phyloP scores from a whole-genome alignment of 2,329 filamentous ascomycete genomes.

The Orbilia brochopaga region DNA sequence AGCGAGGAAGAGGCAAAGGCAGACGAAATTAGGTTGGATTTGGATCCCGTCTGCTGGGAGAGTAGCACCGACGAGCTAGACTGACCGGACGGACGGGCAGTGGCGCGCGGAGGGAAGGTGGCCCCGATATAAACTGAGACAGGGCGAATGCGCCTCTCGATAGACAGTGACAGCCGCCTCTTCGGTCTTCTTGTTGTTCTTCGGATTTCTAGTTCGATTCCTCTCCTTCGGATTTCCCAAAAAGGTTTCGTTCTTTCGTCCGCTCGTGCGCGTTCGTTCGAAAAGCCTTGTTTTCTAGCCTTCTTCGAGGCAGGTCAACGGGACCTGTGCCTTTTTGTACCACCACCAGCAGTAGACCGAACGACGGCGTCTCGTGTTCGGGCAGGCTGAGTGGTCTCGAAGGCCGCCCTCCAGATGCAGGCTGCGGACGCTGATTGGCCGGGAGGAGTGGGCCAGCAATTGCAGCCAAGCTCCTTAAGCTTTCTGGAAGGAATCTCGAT shows the following conservation, averaged over 20 bases:
- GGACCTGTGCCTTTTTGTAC: constrained; percentile 8
- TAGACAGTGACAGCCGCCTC: not conserved
- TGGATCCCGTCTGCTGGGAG: constrained; percentile 34
- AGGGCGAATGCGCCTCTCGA: constrained; percentile 4
- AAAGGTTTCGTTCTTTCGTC: not conserved
- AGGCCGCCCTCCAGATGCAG: not conserved
- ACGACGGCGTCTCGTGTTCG: not conserved
- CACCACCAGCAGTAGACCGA: constrained; percentile 2
- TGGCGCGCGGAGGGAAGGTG: constrained; percentile 22
- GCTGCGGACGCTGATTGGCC: constrained; percentile 23
- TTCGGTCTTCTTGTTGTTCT: not conserved
- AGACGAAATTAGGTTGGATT: constrained; percentile 4
- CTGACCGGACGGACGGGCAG: constrained; percentile 10
- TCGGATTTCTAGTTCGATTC: not conserved
- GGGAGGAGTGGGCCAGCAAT: constrained; percentile 24
- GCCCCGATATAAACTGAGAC: constrained; percentile 18
- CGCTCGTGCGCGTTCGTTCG: not conserved
- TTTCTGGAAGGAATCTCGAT: constrained; percentile 37
- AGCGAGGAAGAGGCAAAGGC: constrained; percentile 2
- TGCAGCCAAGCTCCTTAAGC: constrained; percentile 4
- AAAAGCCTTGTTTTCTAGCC: not conserved
- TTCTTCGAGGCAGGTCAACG: not conserved
- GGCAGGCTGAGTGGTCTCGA: constrained; percentile 11
- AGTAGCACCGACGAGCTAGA: constrained; percentile 8
- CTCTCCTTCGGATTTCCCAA: not conserved